Base-by-base conservation (phyloP, 78 protist species). In the Dictyostelium capitatum region DNA sequence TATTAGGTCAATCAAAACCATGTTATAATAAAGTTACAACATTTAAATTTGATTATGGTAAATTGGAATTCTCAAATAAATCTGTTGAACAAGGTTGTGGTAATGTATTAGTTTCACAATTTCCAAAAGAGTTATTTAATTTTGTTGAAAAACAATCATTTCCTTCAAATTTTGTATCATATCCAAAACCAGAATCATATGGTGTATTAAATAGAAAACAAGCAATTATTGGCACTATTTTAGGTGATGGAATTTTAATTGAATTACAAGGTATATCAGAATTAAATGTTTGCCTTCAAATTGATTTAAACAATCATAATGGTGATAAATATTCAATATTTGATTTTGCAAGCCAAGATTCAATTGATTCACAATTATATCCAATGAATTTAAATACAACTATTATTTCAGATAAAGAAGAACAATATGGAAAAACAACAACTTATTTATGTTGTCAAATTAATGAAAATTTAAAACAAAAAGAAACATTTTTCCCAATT, bases 71-170 rank as follows among this genome's bases (percentile, higher is more conserved):
- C 28, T 51, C 32, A 19, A 25, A 41, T 14, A 25, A 72, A 5
- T 83, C 91, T 9, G 91, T 83, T n/a, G 54, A 48, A 6, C 28
- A 23, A 12, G 79, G 59, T n/a, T 83, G 91, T 74, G 51, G 41
- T 15, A 73, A 30, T 73, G 72, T 59, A 11, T 30, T 83, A 9
- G 82, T 83, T 6, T 73, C 82, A 14, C 80, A 73, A 47, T 32
- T 73, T 32, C 37, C 81, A 19, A 53, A 59, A 23, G 82, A 83
- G 46, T 30, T 74, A 1, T 83, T 46, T 41, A 83, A 46, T 0
- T 48, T 75, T 2, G 62, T 80, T 32, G 43, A 57, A 53, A 8
- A 25, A 20, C 64, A 51, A 9, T 46, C 57, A 25, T 79, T 73
- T 43, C 43, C 67, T 2, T 83, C 91, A 2, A 25, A 70, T n/a